Percentiles rank a stretch among this genome's conserved stretches.
Conservation (phyloP, 176 grass and related monocot species). For the barley (Hordeum vulgare) region MorexV3_pseudomolecules_assembly NC_058521.1:556891460-556891959, state of each 20-base stretch:
- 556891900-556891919: slow-evolving; percentile 64
- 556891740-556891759: background rate
- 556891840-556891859: slow-evolving; percentile 57
- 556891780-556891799: slow-evolving; percentile 17
- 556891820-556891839: slow-evolving; percentile 33
- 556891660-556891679: slow-evolving; percentile 20
- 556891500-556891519: background rate
- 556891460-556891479: too few species aligned
- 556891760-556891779: slow-evolving; percentile 24
- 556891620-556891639: slow-evolving; percentile 25
- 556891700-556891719: slow-evolving; percentile 19
- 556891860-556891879: slow-evolving; percentile 59
- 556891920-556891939: slow-evolving; percentile 48
- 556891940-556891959: slow-evolving; percentile 16
- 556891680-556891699: slow-evolving; percentile 34
- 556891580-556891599: slow-evolving; percentile 9
- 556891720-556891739: slow-evolving; percentile 28
- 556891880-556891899: slow-evolving; percentile 46
- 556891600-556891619: slow-evolving; percentile 20
- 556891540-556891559: slow-evolving; percentile 61
- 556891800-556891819: slow-evolving; percentile 6
- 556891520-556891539: background rate
- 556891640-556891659: background rate
- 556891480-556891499: slow-evolving; percentile 2
- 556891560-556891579: slow-evolving; percentile 10